Percentiles rank a stretch among this genome's conserved stretches.
Conservation (phyloP, 1,139 yeast genomes). For the Suhomyces yuchorum region DNA sequence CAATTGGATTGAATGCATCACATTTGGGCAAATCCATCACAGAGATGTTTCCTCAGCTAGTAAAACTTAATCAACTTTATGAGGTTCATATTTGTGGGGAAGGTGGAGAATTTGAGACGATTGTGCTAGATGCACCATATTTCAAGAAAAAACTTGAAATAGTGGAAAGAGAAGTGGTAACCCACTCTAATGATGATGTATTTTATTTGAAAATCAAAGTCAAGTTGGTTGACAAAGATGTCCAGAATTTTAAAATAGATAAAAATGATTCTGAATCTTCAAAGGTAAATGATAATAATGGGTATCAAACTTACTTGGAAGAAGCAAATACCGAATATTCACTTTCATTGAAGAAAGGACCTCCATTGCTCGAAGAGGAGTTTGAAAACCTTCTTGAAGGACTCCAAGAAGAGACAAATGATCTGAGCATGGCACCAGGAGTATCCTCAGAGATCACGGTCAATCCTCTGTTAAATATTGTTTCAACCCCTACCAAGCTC, state of each 20-base stretch:
- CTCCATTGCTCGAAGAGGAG: constrained; percentile 48
- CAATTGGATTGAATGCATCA: constrained; percentile 67
- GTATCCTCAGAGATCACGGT: background rate
- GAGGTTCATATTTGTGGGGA: constrained; percentile 96
- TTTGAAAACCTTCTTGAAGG: constrained; percentile 43
- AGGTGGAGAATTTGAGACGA: constrained; percentile 95
- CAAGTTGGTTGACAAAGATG: constrained; percentile 38
- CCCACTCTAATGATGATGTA: constrained; percentile 61
- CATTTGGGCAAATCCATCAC: constrained; percentile 72
- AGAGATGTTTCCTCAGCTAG: constrained; percentile 60
- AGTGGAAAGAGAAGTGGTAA: constrained; percentile 41
- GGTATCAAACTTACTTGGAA: too few species aligned
- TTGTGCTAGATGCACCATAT: constrained; percentile 87
- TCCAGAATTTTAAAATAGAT: too few species aligned
- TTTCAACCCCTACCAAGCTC: constrained; percentile 27
- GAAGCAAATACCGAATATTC: too few species aligned
- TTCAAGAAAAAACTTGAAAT: constrained; percentile 61
- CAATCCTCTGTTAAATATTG: background rate
- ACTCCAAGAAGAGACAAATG: background rate
- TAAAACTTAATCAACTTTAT: constrained; percentile 59
- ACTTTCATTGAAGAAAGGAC: too few species aligned
- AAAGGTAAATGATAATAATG: too few species aligned
- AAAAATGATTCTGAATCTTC: too few species aligned
- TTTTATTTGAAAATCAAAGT: constrained; percentile 59
- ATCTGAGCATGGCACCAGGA: background rate